A percentile compares a stretch with the other conserved stretches of the same genome.
phyloP scores from a whole-genome alignment of 495 filamentous ascomycete species.

The Xylaria grammica region DNA sequence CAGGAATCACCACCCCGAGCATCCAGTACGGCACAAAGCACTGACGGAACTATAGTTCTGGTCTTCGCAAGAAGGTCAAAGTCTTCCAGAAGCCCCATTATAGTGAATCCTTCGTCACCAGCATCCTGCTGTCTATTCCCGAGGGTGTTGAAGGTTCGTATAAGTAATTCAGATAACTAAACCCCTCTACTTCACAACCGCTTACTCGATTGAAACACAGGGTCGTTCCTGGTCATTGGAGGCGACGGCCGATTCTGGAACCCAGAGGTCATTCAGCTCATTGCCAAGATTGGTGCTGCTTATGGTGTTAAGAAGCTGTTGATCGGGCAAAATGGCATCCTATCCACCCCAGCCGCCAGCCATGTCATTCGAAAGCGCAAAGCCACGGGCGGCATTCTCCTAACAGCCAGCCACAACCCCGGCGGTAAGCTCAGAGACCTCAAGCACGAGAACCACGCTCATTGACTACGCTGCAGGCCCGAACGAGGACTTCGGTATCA shows the following conservation, averaged over 20 bases:
- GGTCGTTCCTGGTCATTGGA: slow-evolving; percentile 91
- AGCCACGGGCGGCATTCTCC: slow-evolving; percentile 92
- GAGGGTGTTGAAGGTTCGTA: slow-evolving; percentile 75
- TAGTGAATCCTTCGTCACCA: slow-evolving; percentile 92
- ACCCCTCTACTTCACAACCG: neutral
- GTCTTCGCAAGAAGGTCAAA: slow-evolving; percentile 97
- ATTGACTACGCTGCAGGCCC: slow-evolving; percentile 64
- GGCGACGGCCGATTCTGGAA: slow-evolving; percentile 98
- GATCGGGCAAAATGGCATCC: slow-evolving; percentile 92
- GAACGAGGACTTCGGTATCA: slow-evolving; percentile 95
- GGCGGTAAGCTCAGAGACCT: slow-evolving; percentile 69
- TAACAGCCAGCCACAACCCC: slow-evolving; percentile 98
- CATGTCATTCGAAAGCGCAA: slow-evolving; percentile 92
- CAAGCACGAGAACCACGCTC: neutral
- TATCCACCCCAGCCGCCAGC: slow-evolving; percentile 94
- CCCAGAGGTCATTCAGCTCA: slow-evolving; percentile 91
- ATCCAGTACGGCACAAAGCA: neutral
- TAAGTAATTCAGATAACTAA: neutral
- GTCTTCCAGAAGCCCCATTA: slow-evolving; percentile 96
- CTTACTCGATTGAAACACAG: slow-evolving; percentile 36
- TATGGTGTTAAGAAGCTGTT: slow-evolving; percentile 99
- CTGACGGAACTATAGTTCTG: slow-evolving; percentile 68
- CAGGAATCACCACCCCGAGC: neutral
- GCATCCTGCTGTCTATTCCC: slow-evolving; percentile 92
- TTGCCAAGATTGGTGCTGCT: slow-evolving; percentile 94